phyloP scores from a whole-genome alignment of 192 early-diverging fungal species.

The Blastocladiella britannica region DNA sequence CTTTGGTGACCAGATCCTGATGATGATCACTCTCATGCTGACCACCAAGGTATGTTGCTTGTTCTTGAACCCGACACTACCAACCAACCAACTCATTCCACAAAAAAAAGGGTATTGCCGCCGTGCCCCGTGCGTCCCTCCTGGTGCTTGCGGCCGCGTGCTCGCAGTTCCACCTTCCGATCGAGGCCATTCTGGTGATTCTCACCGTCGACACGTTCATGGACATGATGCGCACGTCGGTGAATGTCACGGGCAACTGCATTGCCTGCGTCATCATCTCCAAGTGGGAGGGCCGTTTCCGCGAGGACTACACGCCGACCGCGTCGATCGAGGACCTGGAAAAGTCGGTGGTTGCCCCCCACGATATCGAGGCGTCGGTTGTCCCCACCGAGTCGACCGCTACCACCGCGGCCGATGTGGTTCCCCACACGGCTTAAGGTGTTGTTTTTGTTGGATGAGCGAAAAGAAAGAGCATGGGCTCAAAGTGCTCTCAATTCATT shows the following conservation, averaged over 20 bases:
- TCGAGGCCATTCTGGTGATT: slow-evolving; percentile 34
- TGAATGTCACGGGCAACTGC: slow-evolving; percentile 53
- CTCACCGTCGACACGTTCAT: slow-evolving; percentile 53
- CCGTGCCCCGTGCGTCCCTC: slow-evolving; percentile 34
- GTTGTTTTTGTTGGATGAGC: too few relatives aligned
- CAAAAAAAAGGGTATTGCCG: slow-evolving; percentile 39
- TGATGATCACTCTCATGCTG: slow-evolving; percentile 45
- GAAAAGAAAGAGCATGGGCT: too few relatives aligned
- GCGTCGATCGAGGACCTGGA: too few relatives aligned
- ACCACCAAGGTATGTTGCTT: too few relatives aligned
- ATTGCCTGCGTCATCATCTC: slow-evolving; percentile 41
- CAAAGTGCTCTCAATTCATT: too few relatives aligned
- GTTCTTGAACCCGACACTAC: too few relatives aligned
- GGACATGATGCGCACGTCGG: slow-evolving; percentile 50
- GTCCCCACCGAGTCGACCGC: too few relatives aligned
- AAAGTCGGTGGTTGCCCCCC: too few relatives aligned
- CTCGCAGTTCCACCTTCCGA: slow-evolving; percentile 28
- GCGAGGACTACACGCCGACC: slow-evolving; percentile 19
- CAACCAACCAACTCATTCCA: too few relatives aligned
- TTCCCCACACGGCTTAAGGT: too few relatives aligned
- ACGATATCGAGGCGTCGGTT: too few relatives aligned
- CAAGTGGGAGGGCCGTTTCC: slow-evolving; percentile 44
- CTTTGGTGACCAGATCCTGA: slow-evolving; percentile 33
- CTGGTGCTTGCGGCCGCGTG: slow-evolving; percentile 36
- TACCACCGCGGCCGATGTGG: too few relatives aligned